Percentiles rank a stretch among this genome's conserved stretches.
phyloP scores from a whole-genome alignment of 2,329 filamentous ascomycete genomes.

The Mycosphaerella arachidis region DNA sequence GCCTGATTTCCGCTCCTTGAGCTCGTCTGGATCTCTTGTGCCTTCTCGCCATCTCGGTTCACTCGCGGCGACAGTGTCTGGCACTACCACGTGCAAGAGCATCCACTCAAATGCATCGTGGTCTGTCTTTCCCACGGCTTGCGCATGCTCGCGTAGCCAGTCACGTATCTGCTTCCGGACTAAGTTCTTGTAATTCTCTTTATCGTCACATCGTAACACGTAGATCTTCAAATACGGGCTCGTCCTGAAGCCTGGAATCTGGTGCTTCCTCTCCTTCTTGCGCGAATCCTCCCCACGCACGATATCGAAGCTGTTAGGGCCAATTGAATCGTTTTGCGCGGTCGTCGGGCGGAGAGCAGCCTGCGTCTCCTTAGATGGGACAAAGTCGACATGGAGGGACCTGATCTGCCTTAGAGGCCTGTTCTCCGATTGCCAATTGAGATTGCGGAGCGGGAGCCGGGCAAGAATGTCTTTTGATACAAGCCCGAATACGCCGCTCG shows the following conservation, averaged over 20 bases:
- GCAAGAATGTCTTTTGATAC: conserved; percentile 72
- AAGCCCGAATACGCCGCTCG: conserved; percentile 79
- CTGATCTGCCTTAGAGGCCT: conserved; percentile 90
- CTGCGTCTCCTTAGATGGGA: conserved; percentile 45
- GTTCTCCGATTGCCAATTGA: conserved; percentile 95
- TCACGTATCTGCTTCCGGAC: conserved; percentile 76
- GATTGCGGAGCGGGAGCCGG: conserved; percentile 78
- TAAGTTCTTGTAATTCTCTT: conserved; percentile 81
- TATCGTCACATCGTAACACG: conserved; percentile 88
- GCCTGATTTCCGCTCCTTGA: conserved; percentile 61
- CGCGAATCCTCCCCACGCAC: conserved; percentile 29
- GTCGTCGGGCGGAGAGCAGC: conserved; percentile 19
- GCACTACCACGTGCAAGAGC: conserved; percentile 85
- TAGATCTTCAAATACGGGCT: conserved; percentile 93
- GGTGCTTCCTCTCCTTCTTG: conserved; percentile 62
- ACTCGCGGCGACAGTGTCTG: conserved; percentile 74
- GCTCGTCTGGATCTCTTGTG: conserved; percentile 47
- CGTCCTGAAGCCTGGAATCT: conserved; percentile 87
- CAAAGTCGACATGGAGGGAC: conserved; percentile 82
- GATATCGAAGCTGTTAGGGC: conserved; percentile 42
- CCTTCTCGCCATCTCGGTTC: conserved; percentile 63
- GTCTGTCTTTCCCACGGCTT: conserved; percentile 68
- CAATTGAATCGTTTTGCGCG: conserved; percentile 20
- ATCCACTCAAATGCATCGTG: conserved; percentile 97
- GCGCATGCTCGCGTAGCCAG: conserved; percentile 79